Evolutionary conservation across 1,284 basidiomycete genomes (phyloP), one percentile per base, ranked within the genome.

Genomic region (Leccinum cinnamomeum): DNA sequence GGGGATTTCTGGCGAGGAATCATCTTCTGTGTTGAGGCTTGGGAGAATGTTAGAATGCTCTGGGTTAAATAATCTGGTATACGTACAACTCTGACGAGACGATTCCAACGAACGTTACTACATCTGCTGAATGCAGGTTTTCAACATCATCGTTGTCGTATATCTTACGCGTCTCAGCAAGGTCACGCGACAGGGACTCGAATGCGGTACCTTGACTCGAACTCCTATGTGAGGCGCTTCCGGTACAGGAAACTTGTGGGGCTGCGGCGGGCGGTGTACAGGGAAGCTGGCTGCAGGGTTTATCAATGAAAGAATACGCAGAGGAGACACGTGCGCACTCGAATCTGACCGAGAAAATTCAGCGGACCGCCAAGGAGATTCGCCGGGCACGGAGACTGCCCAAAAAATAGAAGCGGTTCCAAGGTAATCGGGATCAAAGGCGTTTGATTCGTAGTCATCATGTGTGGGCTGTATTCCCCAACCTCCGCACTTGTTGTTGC

Each of bases 21-120:
- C 77, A 12, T 72, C 58, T 41, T 82, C 81, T 30, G 75, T 64
- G 57, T 68, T 77, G 50, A 75, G 60, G 28, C 75, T 62, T 72
- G 57, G 46, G 53, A 44, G 39, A 35, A 76, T 62, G 53, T 82
- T 57, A 75, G 65, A 56, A 44, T 51, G 8, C 14, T 23, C 10
- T 6, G 10, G 35, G 20, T 20, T 20, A 7, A 28, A 7, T 30
- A 2, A 6, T 33, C 35, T 50, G 44, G 53, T n/a, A n/a, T 39
- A 80, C 86, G 57, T 73, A 89, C 88, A 79, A 74, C 67, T 92
- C 89, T 57, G 77, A 79, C 0, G 84, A 82, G 14, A 88, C 70
- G n/a, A 92, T 85, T 2, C 90, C 90, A 53, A 92, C 81, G 66
- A 92, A 90, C 4, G 82, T 86, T 16, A 79, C 75, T 7, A 90